A percentile compares a stretch with the other conserved stretches of the same genome.
Evolutionary conservation across 805 yeast genomes (phyloP).

Genomic region (Teunomyces lycoperdinae): DNA sequence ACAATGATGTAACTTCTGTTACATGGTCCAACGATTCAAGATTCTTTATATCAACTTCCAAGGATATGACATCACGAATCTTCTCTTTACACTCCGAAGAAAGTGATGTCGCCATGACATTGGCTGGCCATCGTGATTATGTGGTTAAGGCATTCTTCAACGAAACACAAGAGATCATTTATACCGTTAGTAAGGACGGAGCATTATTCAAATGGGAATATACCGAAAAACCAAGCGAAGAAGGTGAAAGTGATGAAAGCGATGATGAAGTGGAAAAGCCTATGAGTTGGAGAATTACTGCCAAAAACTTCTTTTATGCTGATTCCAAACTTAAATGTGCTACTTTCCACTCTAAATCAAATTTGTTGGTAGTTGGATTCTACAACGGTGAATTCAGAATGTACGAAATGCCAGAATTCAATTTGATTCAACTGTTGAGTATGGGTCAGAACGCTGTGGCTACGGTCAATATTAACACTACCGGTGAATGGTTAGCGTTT

Average conservation of each 20-base stretch:
- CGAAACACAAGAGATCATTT: constrained; percentile 82
- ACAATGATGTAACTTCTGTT: constrained; percentile 70
- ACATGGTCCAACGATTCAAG: constrained; percentile 92
- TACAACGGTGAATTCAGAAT: constrained; percentile 85
- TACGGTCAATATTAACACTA: constrained; percentile 69
- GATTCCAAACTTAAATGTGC: constrained; percentile 76
- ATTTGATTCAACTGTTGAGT: constrained; percentile 76
- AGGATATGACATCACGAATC: constrained; percentile 84
- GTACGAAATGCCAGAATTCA: constrained; percentile 81
- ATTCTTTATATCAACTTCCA: constrained; percentile 80
- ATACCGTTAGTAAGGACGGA: constrained; percentile 92
- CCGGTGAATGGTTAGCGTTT: constrained; percentile 97
- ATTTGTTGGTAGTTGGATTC: constrained; percentile 84
- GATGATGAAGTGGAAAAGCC: constrained; percentile 33
- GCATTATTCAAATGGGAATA: constrained; percentile 93
- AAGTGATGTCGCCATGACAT: constrained; percentile 71
- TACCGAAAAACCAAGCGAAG: constrained; percentile 52
- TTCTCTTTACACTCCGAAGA: constrained; percentile 72
- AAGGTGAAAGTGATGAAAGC: constrained; percentile 38
- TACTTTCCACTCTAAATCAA: constrained; percentile 72
- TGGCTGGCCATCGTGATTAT: constrained; percentile 90
- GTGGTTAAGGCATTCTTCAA: constrained; percentile 87
- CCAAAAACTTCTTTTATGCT: constrained; percentile 71
- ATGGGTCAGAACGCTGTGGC: constrained; percentile 91
- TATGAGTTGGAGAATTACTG: constrained; percentile 78